Conservation (phyloP, 805 yeast genomes). For the Candida lessepsii region DNA sequence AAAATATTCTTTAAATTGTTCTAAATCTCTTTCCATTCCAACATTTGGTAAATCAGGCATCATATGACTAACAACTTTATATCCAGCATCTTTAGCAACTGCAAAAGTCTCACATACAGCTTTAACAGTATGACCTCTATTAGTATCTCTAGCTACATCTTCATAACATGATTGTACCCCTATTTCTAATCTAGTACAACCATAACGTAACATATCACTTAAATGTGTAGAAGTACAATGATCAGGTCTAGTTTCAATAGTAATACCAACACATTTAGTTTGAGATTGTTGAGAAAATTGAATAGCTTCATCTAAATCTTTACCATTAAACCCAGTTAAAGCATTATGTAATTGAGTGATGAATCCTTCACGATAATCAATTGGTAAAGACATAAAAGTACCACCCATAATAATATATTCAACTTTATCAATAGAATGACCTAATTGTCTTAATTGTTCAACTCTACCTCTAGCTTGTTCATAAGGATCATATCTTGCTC, state of each 20-base stretch:
- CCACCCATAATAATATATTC: constrained; percentile 99
- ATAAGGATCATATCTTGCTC: constrained; percentile 97
- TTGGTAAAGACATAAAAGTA: constrained; percentile 93
- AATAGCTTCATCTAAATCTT: constrained; percentile 86
- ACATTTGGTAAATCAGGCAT: constrained; percentile 99
- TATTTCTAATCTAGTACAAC: constrained; percentile 94
- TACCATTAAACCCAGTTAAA: constrained; percentile 86
- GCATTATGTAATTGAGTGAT: constrained; percentile 93
- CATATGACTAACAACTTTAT: constrained; percentile 97
- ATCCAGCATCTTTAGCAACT: constrained; percentile 96
- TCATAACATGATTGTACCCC: constrained; percentile 98
- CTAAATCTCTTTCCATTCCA: constrained; percentile 96
- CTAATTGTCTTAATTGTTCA: constrained; percentile 91
- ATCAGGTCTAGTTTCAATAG: constrained; percentile 97
- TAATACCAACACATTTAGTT: constrained; percentile 97
- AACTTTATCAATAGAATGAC: constrained; percentile 95
- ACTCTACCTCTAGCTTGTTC: constrained; percentile 98
- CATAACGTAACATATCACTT: constrained; percentile 93
- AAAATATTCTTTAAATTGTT: constrained; percentile 93
- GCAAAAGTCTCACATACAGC: constrained; percentile 95
- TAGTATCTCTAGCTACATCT: constrained; percentile 97
- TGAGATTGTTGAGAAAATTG: constrained; percentile 87
- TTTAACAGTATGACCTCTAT: constrained; percentile 95
- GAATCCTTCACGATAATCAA: constrained; percentile 84
- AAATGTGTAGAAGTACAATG: constrained; percentile 95